Percentiles rank a stretch among this genome's conserved stretches.
These are phyloP conservation scores for Celoporthe dispersa DNA, from an alignment of 2,329 filamentous ascomycete species.

Conservation along the genomic window DNA sequence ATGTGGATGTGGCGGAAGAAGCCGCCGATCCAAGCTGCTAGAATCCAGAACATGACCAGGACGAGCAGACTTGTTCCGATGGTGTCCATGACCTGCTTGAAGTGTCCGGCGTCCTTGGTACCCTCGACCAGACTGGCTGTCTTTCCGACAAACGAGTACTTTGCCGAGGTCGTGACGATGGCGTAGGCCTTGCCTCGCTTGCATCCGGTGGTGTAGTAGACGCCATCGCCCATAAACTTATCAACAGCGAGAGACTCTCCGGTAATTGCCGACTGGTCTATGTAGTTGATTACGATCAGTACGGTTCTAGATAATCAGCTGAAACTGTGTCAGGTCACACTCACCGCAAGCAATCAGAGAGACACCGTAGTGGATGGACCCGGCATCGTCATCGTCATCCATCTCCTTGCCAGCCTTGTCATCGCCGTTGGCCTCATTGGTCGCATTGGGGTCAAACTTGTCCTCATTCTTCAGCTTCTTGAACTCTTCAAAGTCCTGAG, in stretches of 20 bases:
- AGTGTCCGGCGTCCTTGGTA: conserved; percentile 73
- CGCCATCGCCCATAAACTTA: conserved; percentile 76
- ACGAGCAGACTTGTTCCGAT: conserved; percentile 76
- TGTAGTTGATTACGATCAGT: too few species aligned
- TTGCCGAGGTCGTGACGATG: conserved; percentile 69
- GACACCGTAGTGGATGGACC: conserved; percentile 24
- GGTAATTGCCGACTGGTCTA: conserved; percentile 9
- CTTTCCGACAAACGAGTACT: conserved; percentile 76
- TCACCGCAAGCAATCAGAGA: conserved; percentile 27
- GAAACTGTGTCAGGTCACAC: background rate
- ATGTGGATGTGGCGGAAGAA: conserved; percentile 76
- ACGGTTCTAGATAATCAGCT: too few species aligned
- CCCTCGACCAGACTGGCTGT: conserved; percentile 76
- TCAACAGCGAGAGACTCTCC: conserved; percentile 66
- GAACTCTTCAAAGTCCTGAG: conserved; percentile 51
- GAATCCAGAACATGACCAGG: conserved; percentile 78
- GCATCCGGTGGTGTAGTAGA: conserved; percentile 82
- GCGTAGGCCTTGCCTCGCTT: conserved; percentile 79
- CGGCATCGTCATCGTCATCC: conserved; percentile 23
- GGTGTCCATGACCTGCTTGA: conserved; percentile 84
- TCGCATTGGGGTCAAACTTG: conserved; percentile 47
- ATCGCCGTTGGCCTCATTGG: conserved; percentile 34
- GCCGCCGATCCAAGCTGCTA: conserved; percentile 76
- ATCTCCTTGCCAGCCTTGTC: conserved; percentile 14
- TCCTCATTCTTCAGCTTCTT: conserved; percentile 67